Evolutionary conservation across 441 rosid species (phyloP).

Genomic region (Geranium incanum): DNA sequence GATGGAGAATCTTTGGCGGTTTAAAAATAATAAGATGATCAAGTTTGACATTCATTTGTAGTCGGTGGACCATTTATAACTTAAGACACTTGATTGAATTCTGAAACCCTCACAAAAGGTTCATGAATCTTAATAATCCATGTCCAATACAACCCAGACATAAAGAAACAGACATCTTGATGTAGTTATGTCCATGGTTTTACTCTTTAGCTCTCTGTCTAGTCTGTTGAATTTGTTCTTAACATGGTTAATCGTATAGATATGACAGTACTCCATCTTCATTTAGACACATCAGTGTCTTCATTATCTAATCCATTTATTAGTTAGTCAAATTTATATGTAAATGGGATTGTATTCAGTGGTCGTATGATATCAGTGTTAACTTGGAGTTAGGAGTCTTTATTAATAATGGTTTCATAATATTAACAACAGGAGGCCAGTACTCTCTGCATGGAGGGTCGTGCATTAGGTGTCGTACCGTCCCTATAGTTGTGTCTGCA

Average conservation of each 20-base stretch:
- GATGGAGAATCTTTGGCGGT: too few species aligned
- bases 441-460: conserved; percentile 45
- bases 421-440: conserved; percentile 44
- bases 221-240: not conserved
- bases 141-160: not conserved
- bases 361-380: not conserved
- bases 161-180: not conserved
- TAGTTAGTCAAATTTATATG: not conserved
- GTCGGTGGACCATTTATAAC: too few species aligned
- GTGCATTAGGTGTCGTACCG: conserved; percentile 39
- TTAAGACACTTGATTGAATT: not conserved
- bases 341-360: too few species aligned
- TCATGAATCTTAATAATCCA: not conserved
- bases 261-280: not conserved
- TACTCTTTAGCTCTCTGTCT: not conserved
- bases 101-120: not conserved
- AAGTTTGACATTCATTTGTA: not conserved
- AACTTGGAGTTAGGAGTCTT: conserved; percentile 11
- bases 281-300: not conserved
- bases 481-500: conserved; percentile 51
- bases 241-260: not conserved
- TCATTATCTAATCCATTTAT: not conserved
- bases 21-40: too few species aligned
- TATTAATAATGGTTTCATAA: conserved; percentile 15
- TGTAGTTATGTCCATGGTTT: not conserved